phyloP scores from a whole-genome alignment of 1,284 basidiomycete genomes.

The Ganoderma meredithae region DNA sequence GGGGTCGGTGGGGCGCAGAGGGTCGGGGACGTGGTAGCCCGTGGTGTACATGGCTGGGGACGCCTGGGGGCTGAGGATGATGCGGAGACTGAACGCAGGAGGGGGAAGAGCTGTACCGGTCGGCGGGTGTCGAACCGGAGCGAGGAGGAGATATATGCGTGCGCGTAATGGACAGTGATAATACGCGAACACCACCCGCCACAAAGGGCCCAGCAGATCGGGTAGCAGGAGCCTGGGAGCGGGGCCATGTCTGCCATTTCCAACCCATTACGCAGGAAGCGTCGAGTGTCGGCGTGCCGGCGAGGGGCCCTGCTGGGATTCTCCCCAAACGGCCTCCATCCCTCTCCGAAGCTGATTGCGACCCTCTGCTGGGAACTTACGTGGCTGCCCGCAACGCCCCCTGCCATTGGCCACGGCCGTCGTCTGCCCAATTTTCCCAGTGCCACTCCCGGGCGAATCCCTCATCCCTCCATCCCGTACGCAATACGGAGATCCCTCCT shows the following conservation, averaged over 20 bases:
- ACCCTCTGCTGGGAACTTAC: neutral
- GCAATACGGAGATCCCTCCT: constrained; percentile 14
- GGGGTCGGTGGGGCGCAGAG: constrained; percentile 22
- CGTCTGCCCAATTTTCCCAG: neutral
- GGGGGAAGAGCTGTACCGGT: constrained; percentile 21
- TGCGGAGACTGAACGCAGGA: constrained; percentile 32
- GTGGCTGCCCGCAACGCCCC: neutral
- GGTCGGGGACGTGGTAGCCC: constrained; percentile 26
- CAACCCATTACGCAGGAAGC: neutral
- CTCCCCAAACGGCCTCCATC: neutral
- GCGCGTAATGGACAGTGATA: neutral
- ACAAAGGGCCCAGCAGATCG: neutral
- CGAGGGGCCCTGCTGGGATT: constrained; percentile 12
- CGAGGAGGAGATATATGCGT: constrained; percentile 26
- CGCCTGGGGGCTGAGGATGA: constrained; percentile 21
- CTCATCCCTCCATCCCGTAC: neutral
- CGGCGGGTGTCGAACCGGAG: constrained; percentile 29
- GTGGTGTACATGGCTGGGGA: constrained; percentile 28
- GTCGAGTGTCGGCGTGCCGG: constrained; percentile 8
- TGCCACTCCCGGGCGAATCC: constrained; percentile 6
- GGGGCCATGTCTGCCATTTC: neutral
- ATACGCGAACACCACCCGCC: neutral
- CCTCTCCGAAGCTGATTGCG: neutral
- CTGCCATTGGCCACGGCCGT: neutral
- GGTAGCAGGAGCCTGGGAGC: neutral